Conservation (phyloP, 805 yeast species). For the Candida adriatica region DNA sequence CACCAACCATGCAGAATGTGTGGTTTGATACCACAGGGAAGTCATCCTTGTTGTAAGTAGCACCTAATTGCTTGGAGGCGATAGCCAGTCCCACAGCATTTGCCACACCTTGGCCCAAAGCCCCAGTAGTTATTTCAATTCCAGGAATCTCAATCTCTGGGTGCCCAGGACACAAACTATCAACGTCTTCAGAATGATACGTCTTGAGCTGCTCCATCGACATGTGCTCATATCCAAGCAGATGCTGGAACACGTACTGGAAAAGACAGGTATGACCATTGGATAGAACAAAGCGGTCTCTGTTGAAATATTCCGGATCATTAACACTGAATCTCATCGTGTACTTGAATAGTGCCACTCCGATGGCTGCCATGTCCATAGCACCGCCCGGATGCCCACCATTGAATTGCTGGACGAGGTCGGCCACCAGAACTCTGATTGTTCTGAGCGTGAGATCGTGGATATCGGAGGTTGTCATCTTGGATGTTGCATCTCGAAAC, state of each 20-base stretch:
- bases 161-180: slow-evolving; percentile 93
- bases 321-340: slow-evolving; percentile 75
- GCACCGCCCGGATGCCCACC: slow-evolving; percentile 99
- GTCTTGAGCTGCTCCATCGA: slow-evolving; percentile 76
- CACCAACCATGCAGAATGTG: slow-evolving; percentile 83
- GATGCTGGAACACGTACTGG: slow-evolving; percentile 75
- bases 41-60: slow-evolving; percentile 87
- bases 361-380: slow-evolving; percentile 48
- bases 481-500: too few relatives aligned
- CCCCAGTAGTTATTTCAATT: slow-evolving; percentile 96
- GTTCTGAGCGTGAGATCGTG: slow-evolving; percentile 47
- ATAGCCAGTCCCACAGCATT: slow-evolving; percentile 95
- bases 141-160: slow-evolving; percentile 91
- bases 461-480: slow-evolving; percentile 9
- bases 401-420: slow-evolving; percentile 78
- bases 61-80: slow-evolving; percentile 87
- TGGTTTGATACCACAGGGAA: slow-evolving; percentile 62
- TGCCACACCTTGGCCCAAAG: slow-evolving; percentile 94
- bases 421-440: slow-evolving; percentile 82
- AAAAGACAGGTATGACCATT: slow-evolving; percentile 96
- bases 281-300: slow-evolving; percentile 91
- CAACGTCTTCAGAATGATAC: slow-evolving; percentile 71
- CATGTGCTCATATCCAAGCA: slow-evolving; percentile 69
- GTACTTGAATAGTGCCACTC: slow-evolving; percentile 83
- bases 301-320: slow-evolving; percentile 86